Evolutionary conservation across 345 rosid genomes (phyloP).

Genomic region (Eucalyptus curtisii): DNA sequence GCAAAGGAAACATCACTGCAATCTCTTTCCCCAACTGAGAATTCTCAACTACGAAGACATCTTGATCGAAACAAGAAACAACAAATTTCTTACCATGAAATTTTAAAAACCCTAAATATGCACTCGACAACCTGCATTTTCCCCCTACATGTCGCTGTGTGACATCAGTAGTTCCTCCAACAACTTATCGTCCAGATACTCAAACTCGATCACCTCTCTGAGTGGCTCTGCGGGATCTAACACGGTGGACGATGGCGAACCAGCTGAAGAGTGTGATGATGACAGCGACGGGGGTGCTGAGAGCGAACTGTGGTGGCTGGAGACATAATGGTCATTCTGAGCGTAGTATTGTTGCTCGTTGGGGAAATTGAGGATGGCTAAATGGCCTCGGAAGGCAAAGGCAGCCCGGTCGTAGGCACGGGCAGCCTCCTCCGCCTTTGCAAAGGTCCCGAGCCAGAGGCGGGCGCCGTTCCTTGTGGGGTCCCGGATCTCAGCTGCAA

Average conservation of each 20-base stretch:
- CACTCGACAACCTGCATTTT: neutral
- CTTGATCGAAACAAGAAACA: neutral
- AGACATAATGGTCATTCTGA: neutral
- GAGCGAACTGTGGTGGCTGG: neutral
- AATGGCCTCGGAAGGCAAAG: slow-evolving; percentile 35
- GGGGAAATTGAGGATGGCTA: slow-evolving; percentile 58
- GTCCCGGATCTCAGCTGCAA: slow-evolving; percentile 76
- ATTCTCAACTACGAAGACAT: neutral
- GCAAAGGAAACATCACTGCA: neutral
- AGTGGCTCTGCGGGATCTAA: neutral
- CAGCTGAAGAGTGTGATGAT: neutral
- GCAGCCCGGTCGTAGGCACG: slow-evolving; percentile 57
- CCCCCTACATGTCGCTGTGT: neutral
- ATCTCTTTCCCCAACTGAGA: neutral
- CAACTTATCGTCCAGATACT: neutral
- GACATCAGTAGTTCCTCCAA: neutral
- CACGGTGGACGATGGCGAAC: neutral
- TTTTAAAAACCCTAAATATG: neutral
- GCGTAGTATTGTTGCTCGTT: slow-evolving; percentile 26
- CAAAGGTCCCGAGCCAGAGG: slow-evolving; percentile 60
- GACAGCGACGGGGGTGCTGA: neutral
- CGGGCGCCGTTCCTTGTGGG: slow-evolving; percentile 56
- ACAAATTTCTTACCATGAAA: neutral
- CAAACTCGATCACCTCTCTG: neutral
- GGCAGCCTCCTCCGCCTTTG: slow-evolving; percentile 51